Evolutionary conservation across 331 rosid genomes (phyloP), one percentile per base, ranked within the genome.

Genomic region (Prunus yedoensis): DNA sequence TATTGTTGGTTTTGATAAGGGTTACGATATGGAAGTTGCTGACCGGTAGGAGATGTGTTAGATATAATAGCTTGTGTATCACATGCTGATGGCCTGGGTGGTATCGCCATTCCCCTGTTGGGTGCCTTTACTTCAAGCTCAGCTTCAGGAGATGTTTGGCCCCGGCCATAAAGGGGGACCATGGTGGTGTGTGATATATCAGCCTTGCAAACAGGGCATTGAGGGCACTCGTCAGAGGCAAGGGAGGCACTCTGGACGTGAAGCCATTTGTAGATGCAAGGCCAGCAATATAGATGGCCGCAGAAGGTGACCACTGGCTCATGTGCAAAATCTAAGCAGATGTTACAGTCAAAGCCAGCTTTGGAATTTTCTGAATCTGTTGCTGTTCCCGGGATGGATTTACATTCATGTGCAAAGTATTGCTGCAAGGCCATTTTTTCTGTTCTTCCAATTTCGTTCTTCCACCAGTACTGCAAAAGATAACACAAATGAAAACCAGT

Each of bases 201-300:
- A 56, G 91, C 90, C 80, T 92, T 92, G 86, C 99, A 95, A 62
- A 95, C 94, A 12, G 99, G 99, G 82, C 99, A 95, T 68, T 85
- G 97, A 28, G 97, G 97, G 57, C 74, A 93, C 84, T 92, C 93
- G 56, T 89, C 92, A 0, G 86, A 76, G 67, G 79, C 83, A n/a
- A 92, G 92, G 63, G 96, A 85, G 77, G 86, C 88, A 51, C 90
- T 92, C 73, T 92, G 99, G 67, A 92, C 85, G 51, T 77, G 88
- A 41, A 94, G 97, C 99, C 99, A 94, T 78, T 87, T 88, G 88
- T 92, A 95, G 86, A 95, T 95, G 85, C 99, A 95, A 20, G 96
- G 90, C 97, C 99, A 95, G 83, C 99, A 95, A 71, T 89, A 95
- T 67, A 95, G 97, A 80, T 92, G 99, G 64, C 99, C 99, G 57